These are phyloP conservation scores for Coniochaeta prunicola DNA, from an alignment of 2,329 filamentous ascomycete genomes.

Conservation along the genomic window DNA sequence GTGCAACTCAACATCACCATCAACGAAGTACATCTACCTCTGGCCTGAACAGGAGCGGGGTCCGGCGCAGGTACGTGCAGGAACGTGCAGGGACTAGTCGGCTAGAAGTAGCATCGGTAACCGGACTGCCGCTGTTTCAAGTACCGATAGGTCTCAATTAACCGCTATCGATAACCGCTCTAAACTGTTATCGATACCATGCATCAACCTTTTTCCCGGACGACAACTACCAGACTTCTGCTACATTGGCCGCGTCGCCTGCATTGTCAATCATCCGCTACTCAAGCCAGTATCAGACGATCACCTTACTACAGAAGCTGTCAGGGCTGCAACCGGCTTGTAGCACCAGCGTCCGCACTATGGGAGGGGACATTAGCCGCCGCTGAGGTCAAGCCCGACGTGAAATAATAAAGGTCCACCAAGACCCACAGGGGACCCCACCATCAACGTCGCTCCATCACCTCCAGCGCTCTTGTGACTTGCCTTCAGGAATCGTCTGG, in stretches of 20 bases:
- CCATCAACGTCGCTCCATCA: neutral
- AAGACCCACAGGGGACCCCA: neutral
- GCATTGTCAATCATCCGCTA: neutral
- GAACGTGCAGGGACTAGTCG: no score
- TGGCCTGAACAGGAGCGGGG: neutral
- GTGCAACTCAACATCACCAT: neutral
- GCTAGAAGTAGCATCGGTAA: neutral
- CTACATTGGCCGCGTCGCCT: neutral
- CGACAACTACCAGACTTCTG: neutral
- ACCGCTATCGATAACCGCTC: slow-evolving; percentile 1
- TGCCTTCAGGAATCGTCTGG: neutral
- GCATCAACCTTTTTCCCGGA: neutral
- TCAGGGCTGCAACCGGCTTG: slow-evolving; percentile 7
- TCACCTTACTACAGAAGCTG: no score
- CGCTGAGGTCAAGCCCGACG: neutral
- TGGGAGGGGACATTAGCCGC: slow-evolving; percentile 13
- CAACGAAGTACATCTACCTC: neutral
- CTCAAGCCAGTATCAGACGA: slow-evolving; percentile 1
- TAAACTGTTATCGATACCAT: slow-evolving; percentile 1
- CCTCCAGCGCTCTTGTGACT: neutral
- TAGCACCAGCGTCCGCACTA: neutral
- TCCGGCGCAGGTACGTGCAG: neutral
- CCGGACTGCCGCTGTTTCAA: neutral
- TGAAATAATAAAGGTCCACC: neutral
- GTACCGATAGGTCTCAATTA: slow-evolving; percentile 6